Conservation (phyloP, 2,329 filamentous ascomycete genomes). For the Exophiala sp. region DNA sequence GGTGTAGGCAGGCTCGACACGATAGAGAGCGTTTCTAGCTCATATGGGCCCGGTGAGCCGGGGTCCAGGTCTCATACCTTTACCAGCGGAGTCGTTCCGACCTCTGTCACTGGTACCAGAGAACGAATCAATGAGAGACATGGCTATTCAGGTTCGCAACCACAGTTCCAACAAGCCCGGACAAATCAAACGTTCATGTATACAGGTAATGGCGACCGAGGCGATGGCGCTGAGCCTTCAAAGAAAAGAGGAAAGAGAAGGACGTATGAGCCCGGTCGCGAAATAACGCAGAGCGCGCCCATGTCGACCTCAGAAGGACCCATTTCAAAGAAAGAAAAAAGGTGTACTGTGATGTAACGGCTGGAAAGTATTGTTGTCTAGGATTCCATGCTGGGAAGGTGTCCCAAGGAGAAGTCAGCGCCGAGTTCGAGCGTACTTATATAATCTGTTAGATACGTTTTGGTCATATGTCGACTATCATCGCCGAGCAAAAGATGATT, state of each 20-base stretch:
- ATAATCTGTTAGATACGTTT: no score
- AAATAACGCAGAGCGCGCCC: constrained; percentile 12
- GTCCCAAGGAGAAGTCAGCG: no score
- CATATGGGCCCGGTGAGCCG: constrained; percentile 13
- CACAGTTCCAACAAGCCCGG: constrained; percentile 6
- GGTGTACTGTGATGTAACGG: constrained; percentile 28
- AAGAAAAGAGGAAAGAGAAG: constrained; percentile 18
- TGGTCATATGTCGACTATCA: no score
- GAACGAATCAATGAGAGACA: neutral
- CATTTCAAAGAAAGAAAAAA: constrained; percentile 16
- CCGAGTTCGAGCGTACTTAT: no score
- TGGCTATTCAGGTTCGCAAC: neutral
- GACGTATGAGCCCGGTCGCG: constrained; percentile 7
- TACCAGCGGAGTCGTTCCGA: constrained; percentile 2
- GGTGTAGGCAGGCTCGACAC: constrained; percentile 24
- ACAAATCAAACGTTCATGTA: constrained; percentile 4
- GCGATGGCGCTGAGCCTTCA: neutral
- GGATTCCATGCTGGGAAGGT: no score
- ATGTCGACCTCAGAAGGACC: neutral
- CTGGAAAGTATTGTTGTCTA: no score
- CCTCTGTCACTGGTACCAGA: neutral
- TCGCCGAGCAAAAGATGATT: no score
- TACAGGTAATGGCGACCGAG: constrained; percentile 5
- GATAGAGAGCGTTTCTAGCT: constrained; percentile 22
- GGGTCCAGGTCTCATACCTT: constrained; percentile 13